phyloP scores from a whole-genome alignment of 129 eudicot genomes.

The Centaurea solstitialis region DNA sequence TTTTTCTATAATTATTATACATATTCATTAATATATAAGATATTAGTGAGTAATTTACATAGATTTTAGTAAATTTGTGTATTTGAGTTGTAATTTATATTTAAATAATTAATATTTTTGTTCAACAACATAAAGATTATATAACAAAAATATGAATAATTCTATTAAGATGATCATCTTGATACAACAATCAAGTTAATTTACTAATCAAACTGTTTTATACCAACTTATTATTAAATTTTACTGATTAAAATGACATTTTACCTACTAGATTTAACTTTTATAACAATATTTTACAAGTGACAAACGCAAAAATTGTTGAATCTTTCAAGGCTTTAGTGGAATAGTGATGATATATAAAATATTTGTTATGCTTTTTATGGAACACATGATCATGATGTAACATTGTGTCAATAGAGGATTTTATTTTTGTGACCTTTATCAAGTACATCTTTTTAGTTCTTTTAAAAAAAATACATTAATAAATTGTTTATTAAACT shows the following conservation, averaged over 20 bases:
- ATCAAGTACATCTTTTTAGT: not conserved
- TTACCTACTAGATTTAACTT: not conserved
- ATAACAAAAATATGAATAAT: too few species aligned
- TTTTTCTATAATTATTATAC: too few species aligned
- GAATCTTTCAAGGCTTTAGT: not conserved
- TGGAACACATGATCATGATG: constrained; percentile 3
- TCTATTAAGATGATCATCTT: too few species aligned
- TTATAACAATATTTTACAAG: not conserved
- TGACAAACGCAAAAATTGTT: not conserved
- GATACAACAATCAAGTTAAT: not conserved
- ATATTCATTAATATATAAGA: too few species aligned
- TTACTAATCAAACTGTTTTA: not conserved
- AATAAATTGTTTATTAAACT: not conserved
- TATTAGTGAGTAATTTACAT: too few species aligned
- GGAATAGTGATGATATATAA: constrained; percentile 2
- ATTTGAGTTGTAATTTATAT: too few species aligned
- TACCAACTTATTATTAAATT: not conserved
- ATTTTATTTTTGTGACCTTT: not conserved
- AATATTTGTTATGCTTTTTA: not conserved
- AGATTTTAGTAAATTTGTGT: too few species aligned
- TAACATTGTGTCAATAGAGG: not conserved
- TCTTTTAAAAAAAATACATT: not conserved
- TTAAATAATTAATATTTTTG: too few species aligned
- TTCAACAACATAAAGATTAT: too few species aligned
- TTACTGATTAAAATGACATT: not conserved